Conservation (phyloP, 2,329 filamentous ascomycete species). For the Aureobasidium sp. region DNA sequence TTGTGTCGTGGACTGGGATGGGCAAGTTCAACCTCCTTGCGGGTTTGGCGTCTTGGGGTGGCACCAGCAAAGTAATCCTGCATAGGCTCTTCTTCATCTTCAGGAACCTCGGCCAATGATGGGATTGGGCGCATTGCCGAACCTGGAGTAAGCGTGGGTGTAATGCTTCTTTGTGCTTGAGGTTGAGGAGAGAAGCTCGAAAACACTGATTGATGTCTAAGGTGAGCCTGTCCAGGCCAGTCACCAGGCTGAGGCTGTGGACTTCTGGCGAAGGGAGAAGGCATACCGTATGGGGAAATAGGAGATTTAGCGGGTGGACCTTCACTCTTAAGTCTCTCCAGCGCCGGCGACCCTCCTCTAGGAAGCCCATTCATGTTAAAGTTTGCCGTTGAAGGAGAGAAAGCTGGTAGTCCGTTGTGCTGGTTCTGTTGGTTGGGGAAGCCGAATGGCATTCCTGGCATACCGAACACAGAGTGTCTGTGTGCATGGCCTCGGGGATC, state of each 20-base stretch:
- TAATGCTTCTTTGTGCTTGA: conserved; percentile 23
- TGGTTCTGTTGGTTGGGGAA: conserved; percentile 57
- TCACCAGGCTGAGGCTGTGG: conserved; percentile 11
- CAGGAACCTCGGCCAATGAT: conserved; percentile 62
- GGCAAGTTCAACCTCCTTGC: conserved; percentile 46
- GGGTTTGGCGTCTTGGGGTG: conserved; percentile 34
- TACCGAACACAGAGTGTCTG: conserved; percentile 61
- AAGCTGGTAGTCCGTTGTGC: conserved; percentile 40
- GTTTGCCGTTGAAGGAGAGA: conserved; percentile 31
- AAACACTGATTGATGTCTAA: conserved; percentile 17
- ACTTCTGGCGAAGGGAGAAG: conserved; percentile 1
- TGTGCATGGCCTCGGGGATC: conserved; percentile 54
- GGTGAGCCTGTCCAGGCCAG: conserved; percentile 15
- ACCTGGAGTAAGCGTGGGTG: conserved; percentile 42
- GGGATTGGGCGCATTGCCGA: conserved; percentile 37
- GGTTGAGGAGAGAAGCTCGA: conserved; percentile 22
- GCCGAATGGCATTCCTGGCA: conserved; percentile 52
- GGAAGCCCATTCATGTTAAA: conserved; percentile 26
- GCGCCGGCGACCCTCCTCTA: conserved; percentile 38
- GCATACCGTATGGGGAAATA: conserved; percentile 50
- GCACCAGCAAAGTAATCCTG: conserved; percentile 17
- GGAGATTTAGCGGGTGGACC: conserved; percentile 31
- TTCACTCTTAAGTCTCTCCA: conserved; percentile 30
- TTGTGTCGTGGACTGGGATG: conserved; percentile 56
- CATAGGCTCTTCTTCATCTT: conserved; percentile 59